Evolutionary conservation across 345 rosid genomes (phyloP).

Genomic region (Eucalyptus erythrocorys): DNA sequence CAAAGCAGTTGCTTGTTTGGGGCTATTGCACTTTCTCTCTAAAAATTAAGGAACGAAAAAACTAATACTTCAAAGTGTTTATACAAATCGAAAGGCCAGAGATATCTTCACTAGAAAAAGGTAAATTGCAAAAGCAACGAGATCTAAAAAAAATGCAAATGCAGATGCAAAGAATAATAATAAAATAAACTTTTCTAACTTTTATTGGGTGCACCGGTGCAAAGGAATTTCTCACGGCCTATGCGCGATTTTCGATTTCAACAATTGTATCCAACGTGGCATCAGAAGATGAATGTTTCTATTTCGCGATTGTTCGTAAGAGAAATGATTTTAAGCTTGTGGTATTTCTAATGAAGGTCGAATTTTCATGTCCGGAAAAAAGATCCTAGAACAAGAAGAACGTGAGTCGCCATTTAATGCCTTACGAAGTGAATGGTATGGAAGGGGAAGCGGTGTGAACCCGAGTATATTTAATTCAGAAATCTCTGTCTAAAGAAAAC

Average conservation of each 20-base stretch:
- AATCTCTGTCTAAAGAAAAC: neutral
- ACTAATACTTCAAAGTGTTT: neutral
- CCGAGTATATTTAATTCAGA: neutral
- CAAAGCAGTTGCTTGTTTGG: neutral
- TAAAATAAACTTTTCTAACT: neutral
- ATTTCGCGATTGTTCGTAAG: accelerated
- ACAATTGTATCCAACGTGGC: neutral
- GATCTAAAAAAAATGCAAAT: neutral
- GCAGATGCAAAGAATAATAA: no score
- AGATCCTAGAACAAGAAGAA: neutral
- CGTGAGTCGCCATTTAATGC: neutral
- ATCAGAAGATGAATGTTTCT: accelerated
- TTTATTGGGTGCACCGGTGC: neutral
- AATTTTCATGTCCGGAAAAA: neutral
- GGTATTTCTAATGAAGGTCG: neutral
- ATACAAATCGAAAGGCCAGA: neutral
- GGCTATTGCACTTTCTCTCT: neutral
- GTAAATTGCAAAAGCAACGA: neutral
- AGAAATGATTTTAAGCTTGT: neutral
- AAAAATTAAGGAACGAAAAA: neutral
- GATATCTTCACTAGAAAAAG: neutral
- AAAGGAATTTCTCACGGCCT: neutral
- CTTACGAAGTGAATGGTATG: neutral
- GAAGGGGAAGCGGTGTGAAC: neutral
- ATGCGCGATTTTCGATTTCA: neutral